Evolutionary conservation across 768 basidiomycete genomes (phyloP).

Genomic region (Mycena galopus): DNA sequence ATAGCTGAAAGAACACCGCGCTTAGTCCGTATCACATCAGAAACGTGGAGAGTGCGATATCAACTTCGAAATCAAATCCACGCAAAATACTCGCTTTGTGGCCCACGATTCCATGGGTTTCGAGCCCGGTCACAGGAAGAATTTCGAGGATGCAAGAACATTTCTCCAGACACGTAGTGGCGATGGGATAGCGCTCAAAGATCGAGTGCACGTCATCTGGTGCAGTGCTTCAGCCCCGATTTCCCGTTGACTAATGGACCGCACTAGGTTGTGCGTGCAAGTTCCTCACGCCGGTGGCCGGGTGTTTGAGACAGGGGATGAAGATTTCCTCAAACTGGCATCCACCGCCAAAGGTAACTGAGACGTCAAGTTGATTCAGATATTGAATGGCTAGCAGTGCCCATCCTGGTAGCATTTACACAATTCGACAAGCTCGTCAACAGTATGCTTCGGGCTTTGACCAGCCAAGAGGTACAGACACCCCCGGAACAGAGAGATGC

Average conservation of each 20-base stretch:
- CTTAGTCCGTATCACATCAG: conserved; percentile 1
- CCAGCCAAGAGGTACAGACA: neutral
- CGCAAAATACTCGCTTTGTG: conserved; percentile 14
- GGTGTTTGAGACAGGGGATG: neutral
- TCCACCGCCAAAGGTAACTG: neutral
- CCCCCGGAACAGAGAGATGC: neutral
- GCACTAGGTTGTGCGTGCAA: neutral
- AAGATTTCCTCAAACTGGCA: neutral
- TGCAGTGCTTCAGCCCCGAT: neutral
- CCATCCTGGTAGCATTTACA: neutral
- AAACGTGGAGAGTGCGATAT: conserved; percentile 9
- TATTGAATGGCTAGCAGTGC: neutral
- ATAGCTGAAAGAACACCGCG: too few relatives aligned
- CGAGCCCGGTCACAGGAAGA: neutral
- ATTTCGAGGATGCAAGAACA: too few relatives aligned
- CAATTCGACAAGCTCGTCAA: neutral
- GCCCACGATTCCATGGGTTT: conserved; percentile 18
- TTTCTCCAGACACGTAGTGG: neutral
- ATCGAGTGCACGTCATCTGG: neutral
- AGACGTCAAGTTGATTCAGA: too few relatives aligned
- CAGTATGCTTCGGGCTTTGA: neutral
- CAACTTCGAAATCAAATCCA: neutral
- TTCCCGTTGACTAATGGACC: too few relatives aligned
- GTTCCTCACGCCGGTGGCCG: neutral
- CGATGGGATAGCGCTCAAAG: neutral